Conservation (phyloP, 2,329 filamentous ascomycete genomes). For the Exserohilum rostratum region DNA sequence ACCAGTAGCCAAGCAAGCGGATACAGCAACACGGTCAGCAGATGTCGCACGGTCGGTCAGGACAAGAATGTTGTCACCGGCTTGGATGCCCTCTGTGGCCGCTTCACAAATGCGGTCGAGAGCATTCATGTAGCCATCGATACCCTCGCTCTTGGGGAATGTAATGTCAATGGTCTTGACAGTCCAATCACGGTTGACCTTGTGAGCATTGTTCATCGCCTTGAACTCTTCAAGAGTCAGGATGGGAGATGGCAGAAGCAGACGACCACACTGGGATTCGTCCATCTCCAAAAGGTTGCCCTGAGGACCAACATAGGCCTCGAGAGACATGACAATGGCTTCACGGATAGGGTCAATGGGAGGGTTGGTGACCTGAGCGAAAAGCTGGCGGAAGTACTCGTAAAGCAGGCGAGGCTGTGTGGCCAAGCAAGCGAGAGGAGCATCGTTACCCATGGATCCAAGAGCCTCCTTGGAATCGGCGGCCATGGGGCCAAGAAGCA, state of each 20-base stretch:
- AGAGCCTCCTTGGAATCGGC: conserved; percentile 96
- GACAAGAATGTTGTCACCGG: conserved; percentile 82
- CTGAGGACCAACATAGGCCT: conserved; percentile 95
- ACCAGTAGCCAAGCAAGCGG: conserved; percentile 83
- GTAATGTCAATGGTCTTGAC: conserved; percentile 92
- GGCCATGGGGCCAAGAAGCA: conserved; percentile 93
- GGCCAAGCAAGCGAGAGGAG: conserved; percentile 89
- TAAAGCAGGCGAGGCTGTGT: conserved; percentile 85
- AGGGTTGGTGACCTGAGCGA: conserved; percentile 96
- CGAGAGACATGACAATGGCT: conserved; percentile 96
- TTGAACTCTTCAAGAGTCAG: conserved; percentile 92
- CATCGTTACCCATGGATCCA: conserved; percentile 98
- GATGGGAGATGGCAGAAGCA: conserved; percentile 86
- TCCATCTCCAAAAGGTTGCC: conserved; percentile 96
- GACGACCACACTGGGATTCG: conserved; percentile 80
- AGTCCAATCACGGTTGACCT: conserved; percentile 78
- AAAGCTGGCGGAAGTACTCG: conserved; percentile 97
- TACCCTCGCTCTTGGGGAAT: conserved; percentile 83
- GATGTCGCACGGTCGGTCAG: conserved; percentile 88
- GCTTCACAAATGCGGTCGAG: conserved; percentile 88
- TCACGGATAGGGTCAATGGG: conserved; percentile 97
- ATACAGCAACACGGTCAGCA: conserved; percentile 81
- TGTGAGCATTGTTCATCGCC: conserved; percentile 77
- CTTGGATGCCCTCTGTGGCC: conserved; percentile 81
- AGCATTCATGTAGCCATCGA: conserved; percentile 83